Evolutionary conservation across 179 eudicot genomes (phyloP), one percentile per base, ranked within the genome.

Genomic region (Amaranthus tricolor): DNA sequence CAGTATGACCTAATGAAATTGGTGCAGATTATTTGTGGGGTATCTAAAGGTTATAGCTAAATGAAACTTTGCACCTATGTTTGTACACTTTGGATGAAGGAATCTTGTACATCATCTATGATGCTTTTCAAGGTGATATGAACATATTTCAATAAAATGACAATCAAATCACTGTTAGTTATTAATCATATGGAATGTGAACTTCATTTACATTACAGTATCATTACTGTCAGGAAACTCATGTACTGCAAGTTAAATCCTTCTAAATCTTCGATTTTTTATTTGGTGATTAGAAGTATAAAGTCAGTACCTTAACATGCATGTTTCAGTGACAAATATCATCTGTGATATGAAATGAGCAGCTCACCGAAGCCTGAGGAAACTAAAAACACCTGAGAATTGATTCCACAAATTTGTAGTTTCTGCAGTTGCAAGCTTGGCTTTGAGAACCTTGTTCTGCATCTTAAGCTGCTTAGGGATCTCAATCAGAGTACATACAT

Each of bases 391-490:
- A 49, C 73, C 74, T 73, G 76, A 75, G 31, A 83, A 69, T 63
- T 12, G 75, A 49, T 76, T 73, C 82, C 79, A 76, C 58, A 83
- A 63, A 63, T 85, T 73, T 57, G 48, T 31, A 43, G 72, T 80
- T 80, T 83, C 83, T 62, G 78, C 76, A 54, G 79, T 71, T 68
- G 74, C 76, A 70, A 77, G 65, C 75, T 79, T 85, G 81, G 79
- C 82, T 80, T 79, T 79, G 51, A 86, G 88, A 75, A 19, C 72
- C 71, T 74, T 75, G 73, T 84, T 89, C 76, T 87, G 85, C 78
- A 78, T 86, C 84, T 75, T 71, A 45, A 90, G 84, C 91, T 90
- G 74, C 16, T 8, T 50, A 11, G 50, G 16, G 6, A 68, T 64
- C 45, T 63, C 62, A 24, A 79, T 59, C 59, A 64, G 70, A 66